These are phyloP conservation scores for Alternaria metachromatica DNA, from an alignment of 2,329 filamentous ascomycete genomes.

Conservation along the genomic window DNA sequence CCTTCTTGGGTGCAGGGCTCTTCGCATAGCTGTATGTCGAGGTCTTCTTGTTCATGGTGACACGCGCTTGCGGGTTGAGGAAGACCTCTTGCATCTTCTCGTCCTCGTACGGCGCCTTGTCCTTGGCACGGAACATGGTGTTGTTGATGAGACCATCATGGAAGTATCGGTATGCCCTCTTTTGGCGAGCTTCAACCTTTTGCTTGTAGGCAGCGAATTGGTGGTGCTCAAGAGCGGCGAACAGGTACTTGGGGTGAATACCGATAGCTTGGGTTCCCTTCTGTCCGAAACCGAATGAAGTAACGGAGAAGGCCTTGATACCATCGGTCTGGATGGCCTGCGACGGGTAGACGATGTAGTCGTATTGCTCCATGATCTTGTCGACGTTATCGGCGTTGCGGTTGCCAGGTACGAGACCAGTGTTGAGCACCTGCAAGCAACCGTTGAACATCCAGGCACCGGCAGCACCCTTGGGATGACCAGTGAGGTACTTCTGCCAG, in stretches of 20 bases:
- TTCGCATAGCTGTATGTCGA: constrained; percentile 75
- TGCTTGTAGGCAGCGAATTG: constrained; percentile 81
- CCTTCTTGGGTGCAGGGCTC: constrained; percentile 67
- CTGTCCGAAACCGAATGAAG: constrained; percentile 98
- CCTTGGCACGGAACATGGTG: constrained; percentile 95
- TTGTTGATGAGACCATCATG: constrained; percentile 99
- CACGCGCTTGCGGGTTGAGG: constrained; percentile 91
- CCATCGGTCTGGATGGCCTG: constrained; percentile 96
- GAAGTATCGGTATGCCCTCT: constrained; percentile 99
- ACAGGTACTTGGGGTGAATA: constrained; percentile 96
- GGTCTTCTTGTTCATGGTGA: constrained; percentile 84
- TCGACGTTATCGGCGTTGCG: constrained; percentile 98
- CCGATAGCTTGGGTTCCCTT: constrained; percentile 98
- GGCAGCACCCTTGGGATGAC: constrained; percentile 98
- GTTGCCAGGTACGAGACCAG: constrained; percentile 92
- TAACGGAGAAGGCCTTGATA: constrained; percentile 97
- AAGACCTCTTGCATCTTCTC: constrained; percentile 86
- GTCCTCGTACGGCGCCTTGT: constrained; percentile 86
- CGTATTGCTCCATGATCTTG: constrained; percentile 94
- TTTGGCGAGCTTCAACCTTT: constrained; percentile 92
- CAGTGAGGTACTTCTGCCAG: constrained; percentile 99
- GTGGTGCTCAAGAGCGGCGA: constrained; percentile 86
- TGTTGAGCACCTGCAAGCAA: constrained; percentile 92
- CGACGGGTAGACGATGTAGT: constrained; percentile 97
- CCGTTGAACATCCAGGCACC: constrained; percentile 99